phyloP scores from a whole-genome alignment of 768 basidiomycete genomes.

The Rhodosporidiobolus odoratus region DNA sequence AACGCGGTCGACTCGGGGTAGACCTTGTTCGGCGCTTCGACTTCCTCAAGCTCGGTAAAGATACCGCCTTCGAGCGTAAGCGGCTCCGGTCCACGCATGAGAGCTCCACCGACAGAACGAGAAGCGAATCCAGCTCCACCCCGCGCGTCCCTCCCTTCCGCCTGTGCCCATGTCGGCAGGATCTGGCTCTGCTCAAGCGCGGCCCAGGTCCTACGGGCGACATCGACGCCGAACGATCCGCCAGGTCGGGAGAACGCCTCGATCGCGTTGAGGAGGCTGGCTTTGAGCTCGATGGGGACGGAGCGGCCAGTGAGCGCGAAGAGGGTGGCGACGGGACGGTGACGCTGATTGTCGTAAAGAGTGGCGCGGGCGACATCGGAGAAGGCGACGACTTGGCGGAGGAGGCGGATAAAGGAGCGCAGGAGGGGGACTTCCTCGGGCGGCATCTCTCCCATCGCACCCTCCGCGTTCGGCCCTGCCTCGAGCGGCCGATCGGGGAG shows the following conservation, averaged over 20 bases:
- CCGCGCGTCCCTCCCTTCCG: conserved; percentile 22
- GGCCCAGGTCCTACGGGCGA: conserved; percentile 75
- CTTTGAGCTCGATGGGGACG: conserved; percentile 86
- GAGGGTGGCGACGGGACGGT: conserved; percentile 74
- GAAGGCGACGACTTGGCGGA: conserved; percentile 66
- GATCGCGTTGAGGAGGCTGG: conserved; percentile 71
- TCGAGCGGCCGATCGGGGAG: conserved; percentile 53
- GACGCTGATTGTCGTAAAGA: conserved; percentile 67
- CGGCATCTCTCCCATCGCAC: conserved; percentile 43
- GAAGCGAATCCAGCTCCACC: conserved; percentile 23
- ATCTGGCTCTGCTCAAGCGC: conserved; percentile 79
- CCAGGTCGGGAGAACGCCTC: conserved; percentile 78
- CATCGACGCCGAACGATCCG: conserved; percentile 58
- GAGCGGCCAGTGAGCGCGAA: conserved; percentile 70
- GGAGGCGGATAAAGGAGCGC: conserved; percentile 71
- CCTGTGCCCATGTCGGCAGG: conserved; percentile 48
- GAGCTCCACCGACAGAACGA: conserved; percentile 41
- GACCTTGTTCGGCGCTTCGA: conserved; percentile 68
- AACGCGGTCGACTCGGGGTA: conserved; percentile 90
- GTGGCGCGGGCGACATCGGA: conserved; percentile 74
- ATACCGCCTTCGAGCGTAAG: conserved; percentile 60
- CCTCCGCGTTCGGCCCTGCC: conserved; percentile 48
- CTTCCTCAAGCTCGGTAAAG: conserved; percentile 78
- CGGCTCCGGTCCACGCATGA: conserved; percentile 52
- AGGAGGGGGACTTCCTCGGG: conserved; percentile 73